phyloP scores from a whole-genome alignment of 441 rosid genomes.

The Euphorbia neoarborescens region DNA sequence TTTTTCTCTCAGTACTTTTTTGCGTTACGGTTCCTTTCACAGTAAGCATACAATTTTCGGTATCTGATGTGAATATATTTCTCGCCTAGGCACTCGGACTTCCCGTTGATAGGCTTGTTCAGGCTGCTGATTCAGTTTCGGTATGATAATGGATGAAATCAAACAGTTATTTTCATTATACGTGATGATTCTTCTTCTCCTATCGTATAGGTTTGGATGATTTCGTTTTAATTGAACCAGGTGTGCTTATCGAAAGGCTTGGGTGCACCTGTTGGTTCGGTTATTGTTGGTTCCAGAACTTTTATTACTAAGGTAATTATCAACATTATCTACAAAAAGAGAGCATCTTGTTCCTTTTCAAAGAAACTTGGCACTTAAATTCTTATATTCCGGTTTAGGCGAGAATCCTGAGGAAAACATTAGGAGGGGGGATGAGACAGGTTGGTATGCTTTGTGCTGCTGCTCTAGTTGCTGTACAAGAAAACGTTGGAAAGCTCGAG shows the following conservation, averaged over 20 bases:
- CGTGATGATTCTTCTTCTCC: not conserved
- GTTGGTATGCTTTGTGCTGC: constrained; percentile 73
- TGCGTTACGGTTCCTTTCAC: not conserved
- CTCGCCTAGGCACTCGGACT: constrained; percentile 68
- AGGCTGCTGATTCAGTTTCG: constrained; percentile 81
- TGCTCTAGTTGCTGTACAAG: constrained; percentile 66
- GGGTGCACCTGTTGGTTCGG: constrained; percentile 91
- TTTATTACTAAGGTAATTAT: constrained; percentile 62
- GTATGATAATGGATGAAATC: constrained; percentile 27
- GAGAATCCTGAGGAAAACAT: constrained; percentile 69
- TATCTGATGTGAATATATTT: constrained; percentile 17
- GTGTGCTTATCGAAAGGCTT: constrained; percentile 83
- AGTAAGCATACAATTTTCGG: not conserved
- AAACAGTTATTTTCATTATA: not conserved
- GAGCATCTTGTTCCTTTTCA: not conserved
- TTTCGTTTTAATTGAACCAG: constrained; percentile 25
- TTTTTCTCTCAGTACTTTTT: constrained; percentile 1
- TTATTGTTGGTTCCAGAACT: constrained; percentile 68
- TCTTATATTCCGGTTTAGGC: constrained; percentile 37
- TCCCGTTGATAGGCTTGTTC: constrained; percentile 67
- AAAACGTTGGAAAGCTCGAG: constrained; percentile 57
- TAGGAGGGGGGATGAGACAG: constrained; percentile 97
- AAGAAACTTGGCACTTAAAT: not conserved
- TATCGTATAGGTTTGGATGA: not conserved
- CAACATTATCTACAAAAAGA: not conserved